Conservation (phyloP, 1,284 basidiomycete genomes). For the Fomitiporia mediterranea region DNA sequence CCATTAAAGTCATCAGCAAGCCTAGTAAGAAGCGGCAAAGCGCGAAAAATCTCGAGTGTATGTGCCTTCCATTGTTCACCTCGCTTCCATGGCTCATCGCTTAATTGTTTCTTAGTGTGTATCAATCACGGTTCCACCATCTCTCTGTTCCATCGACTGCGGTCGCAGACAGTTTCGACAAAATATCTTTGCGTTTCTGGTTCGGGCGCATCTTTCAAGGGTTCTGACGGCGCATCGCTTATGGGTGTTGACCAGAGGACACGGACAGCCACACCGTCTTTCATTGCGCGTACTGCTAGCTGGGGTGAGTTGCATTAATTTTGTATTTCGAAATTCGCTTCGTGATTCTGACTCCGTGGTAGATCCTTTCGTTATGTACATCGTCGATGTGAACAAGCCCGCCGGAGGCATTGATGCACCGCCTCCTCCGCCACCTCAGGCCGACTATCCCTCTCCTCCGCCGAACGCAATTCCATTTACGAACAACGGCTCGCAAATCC, state of each 20-base stretch:
- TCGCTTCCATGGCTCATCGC: slow-evolving; percentile 19
- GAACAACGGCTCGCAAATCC: slow-evolving; percentile 71
- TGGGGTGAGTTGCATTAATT: slow-evolving; percentile 66
- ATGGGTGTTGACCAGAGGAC: slow-evolving; percentile 75
- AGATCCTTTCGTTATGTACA: slow-evolving; percentile 97
- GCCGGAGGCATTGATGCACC: slow-evolving; percentile 69
- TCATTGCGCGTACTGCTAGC: slow-evolving; percentile 79
- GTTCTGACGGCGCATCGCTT: slow-evolving; percentile 82
- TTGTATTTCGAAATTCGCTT: slow-evolving; percentile 10
- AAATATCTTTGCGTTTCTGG: slow-evolving; percentile 94
- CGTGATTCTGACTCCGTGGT: slow-evolving; percentile 22
- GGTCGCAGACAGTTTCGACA: slow-evolving; percentile 92
- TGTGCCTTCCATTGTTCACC: slow-evolving; percentile 34
- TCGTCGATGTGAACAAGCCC: slow-evolving; percentile 80
- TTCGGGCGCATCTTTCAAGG: slow-evolving; percentile 84
- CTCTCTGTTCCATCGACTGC: slow-evolving; percentile 89
- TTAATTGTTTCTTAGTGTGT: slow-evolving; percentile 54
- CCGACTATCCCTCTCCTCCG: slow-evolving; percentile 85
- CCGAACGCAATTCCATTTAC: slow-evolving; percentile 83
- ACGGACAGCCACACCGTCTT: slow-evolving; percentile 71
- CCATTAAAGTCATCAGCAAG: slow-evolving; percentile 97
- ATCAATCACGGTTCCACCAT: slow-evolving; percentile 95
- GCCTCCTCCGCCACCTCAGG: slow-evolving; percentile 72
- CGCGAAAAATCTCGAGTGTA: slow-evolving; percentile 88
- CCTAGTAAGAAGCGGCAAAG: slow-evolving; percentile 95